Base-by-base conservation (phyloP, 306 rosid species). In the Corylus avellana region DNA sequence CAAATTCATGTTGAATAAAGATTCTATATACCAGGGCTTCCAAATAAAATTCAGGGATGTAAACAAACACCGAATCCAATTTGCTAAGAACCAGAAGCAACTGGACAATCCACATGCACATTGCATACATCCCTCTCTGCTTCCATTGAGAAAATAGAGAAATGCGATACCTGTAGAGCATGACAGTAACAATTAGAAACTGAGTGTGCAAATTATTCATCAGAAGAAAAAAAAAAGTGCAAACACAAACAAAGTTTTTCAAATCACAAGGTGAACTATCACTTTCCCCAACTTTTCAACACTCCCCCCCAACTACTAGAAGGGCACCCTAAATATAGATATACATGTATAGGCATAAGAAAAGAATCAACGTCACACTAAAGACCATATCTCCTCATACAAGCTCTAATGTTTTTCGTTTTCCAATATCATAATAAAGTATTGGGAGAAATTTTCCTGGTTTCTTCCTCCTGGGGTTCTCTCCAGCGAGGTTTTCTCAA, bases 61-160 rank as follows among this genome's bases (percentile, higher is more conserved):
- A 95, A 39, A 87, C n/a, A 70, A 95, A 95, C 83, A 95, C 81
- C 0, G 90, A 87, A 86, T 91, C 97, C 87, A 87, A 82, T 89
- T 91, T 95, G 89, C 98, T 91, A 72, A 95, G 91, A 84, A 89
- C 92, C 85, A 95, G 85, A 79, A 95, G 89, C 91, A 95, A 85
- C 85, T 95, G 98, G 74, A 93, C 97, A 82, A 96, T 89, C 98
- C 98, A 95, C 90, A 92, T 84, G 92, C 98, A 95, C 85, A 86
- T 82, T 77, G 98, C 98, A 85, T 90, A 95, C 98, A 95, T 95
- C 83, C 97, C 98, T 87, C 98, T 88, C 84, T 89, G 98, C 88
- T 95, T 95, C 98, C 98, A 92, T 76, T 85, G 85, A 42, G 98
- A 89, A 84, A 81, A 88, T 54, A 95, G 78, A 73, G 96, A 86